Conservation (phyloP, 495 filamentous ascomycete genomes). For the Penicillium arizonense region DNA sequence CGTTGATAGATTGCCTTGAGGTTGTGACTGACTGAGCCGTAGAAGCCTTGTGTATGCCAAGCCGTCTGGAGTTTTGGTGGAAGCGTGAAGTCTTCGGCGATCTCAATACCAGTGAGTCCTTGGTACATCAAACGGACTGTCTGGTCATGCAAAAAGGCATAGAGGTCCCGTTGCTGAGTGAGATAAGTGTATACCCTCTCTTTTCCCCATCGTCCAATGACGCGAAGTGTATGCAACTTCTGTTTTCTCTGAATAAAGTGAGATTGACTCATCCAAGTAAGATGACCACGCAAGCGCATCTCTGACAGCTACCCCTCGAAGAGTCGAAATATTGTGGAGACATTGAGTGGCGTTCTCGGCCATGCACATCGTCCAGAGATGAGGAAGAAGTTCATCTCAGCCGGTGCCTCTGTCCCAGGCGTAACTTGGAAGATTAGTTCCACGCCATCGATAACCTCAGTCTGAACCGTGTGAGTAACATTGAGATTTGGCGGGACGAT, state of each 20-base stretch:
- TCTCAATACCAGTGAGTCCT: constrained; percentile 24
- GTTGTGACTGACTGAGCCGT: constrained; percentile 34
- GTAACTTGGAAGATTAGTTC: constrained; percentile 19
- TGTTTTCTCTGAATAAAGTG: constrained; percentile 7
- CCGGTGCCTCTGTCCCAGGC: constrained; percentile 21
- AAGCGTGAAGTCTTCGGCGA: constrained; percentile 26
- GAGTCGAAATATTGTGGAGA: constrained; percentile 24
- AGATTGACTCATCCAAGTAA: constrained; percentile 17
- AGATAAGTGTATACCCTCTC: constrained; percentile 13
- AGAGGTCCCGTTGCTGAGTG: constrained; percentile 26
- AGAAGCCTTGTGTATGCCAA: constrained; percentile 31
- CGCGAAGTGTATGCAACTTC: constrained; percentile 17
- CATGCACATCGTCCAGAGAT: constrained; percentile 10
- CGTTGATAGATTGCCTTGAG: constrained; percentile 38
- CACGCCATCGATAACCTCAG: constrained; percentile 12
- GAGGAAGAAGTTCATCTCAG: constrained; percentile 20
- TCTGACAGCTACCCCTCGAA: constrained; percentile 18
- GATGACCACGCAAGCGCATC: constrained; percentile 16
- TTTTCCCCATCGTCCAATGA: constrained; percentile 28
- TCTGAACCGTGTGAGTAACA: constrained; percentile 11
- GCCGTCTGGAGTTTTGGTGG: constrained; percentile 15
- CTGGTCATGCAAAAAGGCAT: constrained; percentile 34
- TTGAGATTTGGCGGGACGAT: constrained; percentile 15
- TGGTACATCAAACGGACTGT: constrained; percentile 27
- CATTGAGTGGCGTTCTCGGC: constrained; percentile 21